phyloP scores from a whole-genome alignment of 2,329 filamentous ascomycete species.

The Aspergillus tamarii region DNA sequence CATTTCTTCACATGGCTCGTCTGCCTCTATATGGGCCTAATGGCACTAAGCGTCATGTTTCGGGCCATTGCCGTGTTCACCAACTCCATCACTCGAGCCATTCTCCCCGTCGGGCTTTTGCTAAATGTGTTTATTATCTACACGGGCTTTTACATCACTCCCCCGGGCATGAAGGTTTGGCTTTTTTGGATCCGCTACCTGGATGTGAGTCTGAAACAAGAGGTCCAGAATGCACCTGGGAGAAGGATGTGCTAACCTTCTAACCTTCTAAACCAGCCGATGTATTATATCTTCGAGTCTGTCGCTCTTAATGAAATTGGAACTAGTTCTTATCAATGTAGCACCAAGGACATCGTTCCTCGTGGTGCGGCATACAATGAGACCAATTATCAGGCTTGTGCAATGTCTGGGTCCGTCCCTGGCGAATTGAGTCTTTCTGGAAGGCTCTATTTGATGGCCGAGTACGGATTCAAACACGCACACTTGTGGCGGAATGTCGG shows the following conservation, averaged over 20 bases:
- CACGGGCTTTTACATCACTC: slow-evolving; percentile 76
- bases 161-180: slow-evolving; percentile 72
- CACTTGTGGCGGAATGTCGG: slow-evolving; percentile 12
- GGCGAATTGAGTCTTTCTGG: slow-evolving; percentile 2
- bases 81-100: slow-evolving; percentile 79
- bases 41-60: slow-evolving; percentile 75
- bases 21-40: slow-evolving; percentile 50
- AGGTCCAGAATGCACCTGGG: background rate
- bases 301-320: slow-evolving; percentile 10
- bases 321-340: slow-evolving; percentile 2
- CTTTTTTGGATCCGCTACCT: slow-evolving; percentile 77
- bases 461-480: slow-evolving; percentile 2
- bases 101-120: slow-evolving; percentile 75
- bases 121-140: slow-evolving; percentile 79
- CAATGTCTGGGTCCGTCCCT: slow-evolving; percentile 1
- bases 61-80: slow-evolving; percentile 71
- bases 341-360: slow-evolving; percentile 3
- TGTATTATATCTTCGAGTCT: slow-evolving; percentile 13
- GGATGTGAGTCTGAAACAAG: slow-evolving; percentile 57
- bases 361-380: background rate
- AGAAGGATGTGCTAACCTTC: slow-evolving; percentile 46
- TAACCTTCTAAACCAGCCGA: slow-evolving; percentile 40
- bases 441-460: background rate
- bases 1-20: slow-evolving; percentile 73
- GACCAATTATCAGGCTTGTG: slow-evolving; percentile 4